phyloP scores from a whole-genome alignment of 2,329 filamentous ascomycete species.

The Shiraia sp. region DNA sequence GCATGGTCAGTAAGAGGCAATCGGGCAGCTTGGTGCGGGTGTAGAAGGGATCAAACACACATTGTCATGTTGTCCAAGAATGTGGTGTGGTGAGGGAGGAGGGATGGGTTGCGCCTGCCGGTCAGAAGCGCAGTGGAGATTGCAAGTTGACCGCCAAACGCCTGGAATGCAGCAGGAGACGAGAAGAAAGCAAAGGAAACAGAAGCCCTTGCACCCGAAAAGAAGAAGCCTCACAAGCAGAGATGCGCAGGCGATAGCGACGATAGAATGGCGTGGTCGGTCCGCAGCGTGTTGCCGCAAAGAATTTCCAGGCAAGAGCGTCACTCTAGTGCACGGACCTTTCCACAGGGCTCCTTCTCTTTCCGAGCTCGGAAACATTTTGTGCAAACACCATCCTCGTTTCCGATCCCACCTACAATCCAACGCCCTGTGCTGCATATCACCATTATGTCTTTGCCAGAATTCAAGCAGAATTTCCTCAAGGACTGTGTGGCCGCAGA shows the following conservation, averaged over 20 bases:
- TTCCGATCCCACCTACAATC: constrained; percentile 3
- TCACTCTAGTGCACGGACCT: constrained; percentile 25
- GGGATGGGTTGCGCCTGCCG: constrained; percentile 21
- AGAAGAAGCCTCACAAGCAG: not conserved
- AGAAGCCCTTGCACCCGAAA: constrained; percentile 7
- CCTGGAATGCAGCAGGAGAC: constrained; percentile 20
- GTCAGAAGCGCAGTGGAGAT: constrained; percentile 17
- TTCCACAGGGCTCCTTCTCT: constrained; percentile 4
- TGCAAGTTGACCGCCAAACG: constrained; percentile 25
- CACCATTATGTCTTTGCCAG: constrained; percentile 34
- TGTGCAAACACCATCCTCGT: constrained; percentile 4
- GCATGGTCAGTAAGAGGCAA: constrained; percentile 6
- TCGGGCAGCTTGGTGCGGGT: not conserved
- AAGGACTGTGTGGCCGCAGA: constrained; percentile 68
- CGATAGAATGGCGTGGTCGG: constrained; percentile 19
- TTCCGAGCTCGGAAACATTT: constrained; percentile 37
- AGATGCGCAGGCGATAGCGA: constrained; percentile 36
- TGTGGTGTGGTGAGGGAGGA: constrained; percentile 16
- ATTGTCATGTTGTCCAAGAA: constrained; percentile 40
- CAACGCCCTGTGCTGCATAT: not conserved
- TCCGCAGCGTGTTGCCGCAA: constrained; percentile 24
- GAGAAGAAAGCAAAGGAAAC: constrained; percentile 8
- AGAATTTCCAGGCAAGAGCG: constrained; percentile 36
- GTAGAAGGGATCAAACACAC: constrained; percentile 21
- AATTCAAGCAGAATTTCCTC: constrained; percentile 70